Evolutionary conservation across 352 stramenopile species (phyloP).

Genomic region (Thraustochytrium striatum): DNA sequence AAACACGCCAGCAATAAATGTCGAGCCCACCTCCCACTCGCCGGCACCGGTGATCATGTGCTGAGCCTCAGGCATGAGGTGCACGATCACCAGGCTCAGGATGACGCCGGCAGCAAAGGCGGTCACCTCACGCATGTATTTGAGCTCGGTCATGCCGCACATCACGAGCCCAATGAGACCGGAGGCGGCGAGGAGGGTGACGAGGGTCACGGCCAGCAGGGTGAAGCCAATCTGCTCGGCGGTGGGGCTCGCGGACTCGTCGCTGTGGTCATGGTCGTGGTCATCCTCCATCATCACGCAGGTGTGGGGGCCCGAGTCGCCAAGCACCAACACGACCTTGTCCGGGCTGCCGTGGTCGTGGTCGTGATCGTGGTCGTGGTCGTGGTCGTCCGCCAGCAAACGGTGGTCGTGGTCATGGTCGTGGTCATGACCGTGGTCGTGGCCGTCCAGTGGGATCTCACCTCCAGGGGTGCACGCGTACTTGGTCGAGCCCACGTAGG

Average conservation of each 20-base stretch:
- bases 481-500: no score
- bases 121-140: background rate
- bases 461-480: no score
- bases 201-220: background rate
- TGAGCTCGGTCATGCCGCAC: background rate
- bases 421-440: no score
- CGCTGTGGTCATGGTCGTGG: no score
- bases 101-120: slow-evolving; percentile 1
- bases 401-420: no score
- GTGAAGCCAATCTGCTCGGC: background rate
- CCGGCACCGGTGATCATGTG: background rate
- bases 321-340: background rate
- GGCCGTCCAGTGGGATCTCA: no score
- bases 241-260: no score
- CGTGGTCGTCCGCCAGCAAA: no score
- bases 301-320: background rate
- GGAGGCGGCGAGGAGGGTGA: background rate
- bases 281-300: background rate
- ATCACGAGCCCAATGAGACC: background rate
- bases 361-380: slow-evolving; percentile 4
- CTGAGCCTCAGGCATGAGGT: background rate
- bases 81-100: background rate
- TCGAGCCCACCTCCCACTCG: background rate
- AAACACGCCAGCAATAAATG: slow-evolving; percentile 1
- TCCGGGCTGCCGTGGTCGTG: background rate